Evolutionary conservation across 768 basidiomycete species (phyloP).

Genomic region (Suillus discolor): DNA sequence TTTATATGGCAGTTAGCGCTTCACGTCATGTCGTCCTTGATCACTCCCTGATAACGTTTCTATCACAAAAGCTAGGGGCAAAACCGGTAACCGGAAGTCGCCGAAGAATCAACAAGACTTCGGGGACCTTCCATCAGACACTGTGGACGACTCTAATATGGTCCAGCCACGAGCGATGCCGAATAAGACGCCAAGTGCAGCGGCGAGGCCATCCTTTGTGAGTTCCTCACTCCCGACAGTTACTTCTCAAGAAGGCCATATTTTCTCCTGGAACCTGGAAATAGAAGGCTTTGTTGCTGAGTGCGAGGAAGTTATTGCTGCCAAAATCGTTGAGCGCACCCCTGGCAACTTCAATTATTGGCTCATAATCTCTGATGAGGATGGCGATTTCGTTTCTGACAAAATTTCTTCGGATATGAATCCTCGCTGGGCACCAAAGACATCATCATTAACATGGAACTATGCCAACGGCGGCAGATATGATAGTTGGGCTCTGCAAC

Average conservation of each 20-base stretch:
- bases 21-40: neutral
- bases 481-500: constrained; percentile 85
- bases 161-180: constrained; percentile 16
- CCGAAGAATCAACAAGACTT: constrained; percentile 12
- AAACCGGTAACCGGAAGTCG: constrained; percentile 19
- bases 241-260: constrained; percentile 49
- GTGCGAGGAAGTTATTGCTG: constrained; percentile 55
- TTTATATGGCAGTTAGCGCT: constrained; percentile 80
- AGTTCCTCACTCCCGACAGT: constrained; percentile 27
- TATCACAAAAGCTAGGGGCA: constrained; percentile 24
- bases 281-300: constrained; percentile 45
- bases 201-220: constrained; percentile 19
- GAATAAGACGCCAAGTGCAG: constrained; percentile 17
- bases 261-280: constrained; percentile 65
- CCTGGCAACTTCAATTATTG: constrained; percentile 56
- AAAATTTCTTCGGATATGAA: constrained; percentile 70
- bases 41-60: constrained; percentile 14
- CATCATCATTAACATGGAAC: constrained; percentile 88
- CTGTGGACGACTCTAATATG: constrained; percentile 10
- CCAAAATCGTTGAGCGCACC: constrained; percentile 52
- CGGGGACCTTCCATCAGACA: constrained; percentile 9
- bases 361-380: constrained; percentile 55
- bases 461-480: constrained; percentile 57
- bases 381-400: constrained; percentile 59
- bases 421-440: constrained; percentile 61